Evolutionary conservation across 1,284 basidiomycete species (phyloP).

Genomic region (Ceratobasidium sp.): DNA sequence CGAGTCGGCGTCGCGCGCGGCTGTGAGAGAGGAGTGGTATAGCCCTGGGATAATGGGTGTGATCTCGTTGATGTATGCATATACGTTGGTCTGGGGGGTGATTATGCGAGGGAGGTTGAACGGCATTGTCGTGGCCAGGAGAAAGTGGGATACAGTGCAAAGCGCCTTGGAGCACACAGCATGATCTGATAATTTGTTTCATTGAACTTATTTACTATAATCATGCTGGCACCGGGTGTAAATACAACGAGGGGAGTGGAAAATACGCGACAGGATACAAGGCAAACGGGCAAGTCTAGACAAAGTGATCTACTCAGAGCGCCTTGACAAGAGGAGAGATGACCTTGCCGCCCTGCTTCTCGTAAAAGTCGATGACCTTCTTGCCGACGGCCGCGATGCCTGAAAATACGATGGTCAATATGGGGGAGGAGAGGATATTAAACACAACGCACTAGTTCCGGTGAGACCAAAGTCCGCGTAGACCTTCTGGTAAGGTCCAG

Average conservation of each 20-base stretch:
- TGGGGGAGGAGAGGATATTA: constrained; percentile 37
- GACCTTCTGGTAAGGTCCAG: constrained; percentile 88
- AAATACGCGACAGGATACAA: background rate
- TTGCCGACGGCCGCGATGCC: constrained; percentile 84
- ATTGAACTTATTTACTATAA: constrained; percentile 33
- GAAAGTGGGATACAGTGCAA: background rate
- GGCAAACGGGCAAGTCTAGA: constrained; percentile 17
- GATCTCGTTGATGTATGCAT: background rate
- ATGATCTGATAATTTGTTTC: background rate
- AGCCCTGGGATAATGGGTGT: constrained; percentile 21
- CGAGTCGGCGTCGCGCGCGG: background rate
- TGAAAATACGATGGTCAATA: constrained; percentile 51
- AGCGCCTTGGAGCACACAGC: background rate
- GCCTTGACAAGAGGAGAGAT: constrained; percentile 84
- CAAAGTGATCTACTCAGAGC: constrained; percentile 1
- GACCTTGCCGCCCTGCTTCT: constrained; percentile 77
- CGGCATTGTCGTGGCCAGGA: constrained; percentile 15
- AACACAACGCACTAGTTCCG: constrained; percentile 67
- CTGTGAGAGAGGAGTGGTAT: constrained; percentile 28
- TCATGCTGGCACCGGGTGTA: constrained; percentile 19
- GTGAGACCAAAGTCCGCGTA: constrained; percentile 92
- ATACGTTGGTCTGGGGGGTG: constrained; percentile 26
- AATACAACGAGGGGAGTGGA: constrained; percentile 7
- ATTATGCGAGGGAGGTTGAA: background rate
- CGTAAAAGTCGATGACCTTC: constrained; percentile 90